These are phyloP conservation scores for Lachnellula cervina DNA, from an alignment of 2,329 filamentous ascomycete genomes.

Conservation along the genomic window DNA sequence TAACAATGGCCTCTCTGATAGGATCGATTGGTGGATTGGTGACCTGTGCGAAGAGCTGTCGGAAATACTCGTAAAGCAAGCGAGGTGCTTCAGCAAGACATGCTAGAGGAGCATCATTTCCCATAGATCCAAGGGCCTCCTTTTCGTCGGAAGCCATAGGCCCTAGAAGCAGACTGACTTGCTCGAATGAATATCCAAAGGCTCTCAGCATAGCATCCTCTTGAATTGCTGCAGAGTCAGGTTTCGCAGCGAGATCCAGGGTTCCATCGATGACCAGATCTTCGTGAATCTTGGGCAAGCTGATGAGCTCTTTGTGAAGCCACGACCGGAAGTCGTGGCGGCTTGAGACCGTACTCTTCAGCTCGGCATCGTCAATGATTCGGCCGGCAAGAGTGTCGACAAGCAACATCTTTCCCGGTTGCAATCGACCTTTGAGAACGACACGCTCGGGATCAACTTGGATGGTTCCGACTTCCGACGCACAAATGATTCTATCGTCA, in stretches of 20 bases:
- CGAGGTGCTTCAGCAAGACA: constrained; percentile 87
- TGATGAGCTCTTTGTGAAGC: constrained; percentile 82
- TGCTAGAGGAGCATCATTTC: constrained; percentile 89
- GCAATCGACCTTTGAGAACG: constrained; percentile 86
- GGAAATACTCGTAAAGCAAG: constrained; percentile 92
- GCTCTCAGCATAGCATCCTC: constrained; percentile 79
- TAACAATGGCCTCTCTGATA: constrained; percentile 94
- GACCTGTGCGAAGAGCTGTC: constrained; percentile 94
- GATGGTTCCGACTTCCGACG: constrained; percentile 93
- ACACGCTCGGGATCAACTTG: constrained; percentile 84
- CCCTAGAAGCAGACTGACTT: constrained; percentile 84
- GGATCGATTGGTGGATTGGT: constrained; percentile 97
- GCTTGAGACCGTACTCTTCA: constrained; percentile 83
- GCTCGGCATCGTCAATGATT: constrained; percentile 88
- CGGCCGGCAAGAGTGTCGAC: constrained; percentile 88
- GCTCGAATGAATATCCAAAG: constrained; percentile 93
- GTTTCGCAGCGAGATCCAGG: constrained; percentile 60
- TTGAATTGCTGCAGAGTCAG: constrained; percentile 68
- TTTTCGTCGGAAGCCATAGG: constrained; percentile 98
- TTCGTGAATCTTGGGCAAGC: constrained; percentile 69
- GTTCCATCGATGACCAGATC: constrained; percentile 51
- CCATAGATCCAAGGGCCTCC: constrained; percentile 95
- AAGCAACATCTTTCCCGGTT: constrained; percentile 92
- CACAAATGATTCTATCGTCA: constrained; percentile 94
- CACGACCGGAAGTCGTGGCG: constrained; percentile 84